phyloP scores from a whole-genome alignment of 306 rosid genomes.

The Malus fusca region DNA sequence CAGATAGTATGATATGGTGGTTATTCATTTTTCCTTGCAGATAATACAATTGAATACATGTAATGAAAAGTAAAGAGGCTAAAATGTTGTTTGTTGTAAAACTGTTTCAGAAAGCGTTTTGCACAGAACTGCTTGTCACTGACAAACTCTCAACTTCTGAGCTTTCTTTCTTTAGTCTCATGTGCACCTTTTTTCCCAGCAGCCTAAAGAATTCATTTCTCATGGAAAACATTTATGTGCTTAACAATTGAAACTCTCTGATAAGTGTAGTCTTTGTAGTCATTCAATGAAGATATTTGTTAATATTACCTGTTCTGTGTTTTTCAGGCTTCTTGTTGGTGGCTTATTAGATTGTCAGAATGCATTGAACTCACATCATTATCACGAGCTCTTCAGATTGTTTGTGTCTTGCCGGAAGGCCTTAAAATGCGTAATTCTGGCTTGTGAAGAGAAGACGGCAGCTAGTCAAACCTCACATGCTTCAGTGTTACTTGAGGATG shows the following conservation, averaged over 20 bases:
- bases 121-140: neutral
- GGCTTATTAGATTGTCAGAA: slow-evolving; percentile 38
- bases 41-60: neutral
- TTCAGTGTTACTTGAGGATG: slow-evolving; percentile 35
- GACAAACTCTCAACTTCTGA: neutral
- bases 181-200: neutral
- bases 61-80: neutral
- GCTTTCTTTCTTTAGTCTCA: neutral
- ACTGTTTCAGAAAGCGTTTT: neutral
- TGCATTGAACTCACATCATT: slow-evolving; percentile 18
- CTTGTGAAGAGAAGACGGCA: slow-evolving; percentile 39
- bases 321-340: slow-evolving; percentile 67
- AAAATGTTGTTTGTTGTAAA: neutral
- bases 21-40: neutral
- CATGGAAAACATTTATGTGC: neutral
- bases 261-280: slow-evolving; percentile 12
- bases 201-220: neutral
- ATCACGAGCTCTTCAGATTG: slow-evolving; percentile 53
- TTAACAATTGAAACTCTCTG: neutral
- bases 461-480: slow-evolving; percentile 21
- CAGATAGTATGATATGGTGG: neutral
- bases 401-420: slow-evolving; percentile 79
- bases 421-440: slow-evolving; percentile 41
- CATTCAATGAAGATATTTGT: slow-evolving; percentile 1
- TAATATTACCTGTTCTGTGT: slow-evolving; percentile 5